phyloP scores from a whole-genome alignment of 2,329 filamentous ascomycete genomes.

The Calcarisporium arbuscula region DNA sequence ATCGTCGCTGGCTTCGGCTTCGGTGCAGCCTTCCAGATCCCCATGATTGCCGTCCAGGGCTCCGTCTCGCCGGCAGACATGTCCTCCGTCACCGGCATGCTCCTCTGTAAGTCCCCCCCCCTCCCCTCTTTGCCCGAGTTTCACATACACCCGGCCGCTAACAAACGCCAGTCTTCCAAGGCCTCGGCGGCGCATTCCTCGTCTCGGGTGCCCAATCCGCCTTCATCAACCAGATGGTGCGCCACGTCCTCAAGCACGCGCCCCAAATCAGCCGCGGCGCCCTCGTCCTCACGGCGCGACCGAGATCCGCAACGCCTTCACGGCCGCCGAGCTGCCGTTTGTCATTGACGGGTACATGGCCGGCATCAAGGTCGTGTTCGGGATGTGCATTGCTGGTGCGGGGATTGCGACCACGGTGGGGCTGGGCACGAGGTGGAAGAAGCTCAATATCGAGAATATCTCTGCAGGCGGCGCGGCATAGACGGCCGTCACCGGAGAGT shows the following conservation, averaged over 20 bases:
- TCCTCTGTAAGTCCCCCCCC: slow-evolving; percentile 30
- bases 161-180: slow-evolving; percentile 35
- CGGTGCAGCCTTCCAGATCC: slow-evolving; percentile 40
- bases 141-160: slow-evolving; percentile 4
- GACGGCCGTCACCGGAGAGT: neutral
- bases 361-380: slow-evolving; percentile 57
- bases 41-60: slow-evolving; percentile 43
- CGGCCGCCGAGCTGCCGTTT: slow-evolving; percentile 37
- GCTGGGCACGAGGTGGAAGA: slow-evolving; percentile 30
- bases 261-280: slow-evolving; percentile 28
- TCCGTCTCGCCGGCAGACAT: slow-evolving; percentile 35
- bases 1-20: slow-evolving; percentile 42
- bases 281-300: slow-evolving; percentile 44
- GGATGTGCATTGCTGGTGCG: slow-evolving; percentile 45
- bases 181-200: slow-evolving; percentile 43
- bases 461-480: slow-evolving; percentile 23
- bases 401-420: slow-evolving; percentile 31
- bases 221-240: slow-evolving; percentile 39
- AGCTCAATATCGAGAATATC: slow-evolving; percentile 24
- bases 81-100: slow-evolving; percentile 39
- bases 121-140: neutral
- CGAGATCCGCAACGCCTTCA: slow-evolving; percentile 47
- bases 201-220: slow-evolving; percentile 41
- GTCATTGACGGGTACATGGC: slow-evolving; percentile 58
- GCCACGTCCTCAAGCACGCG: slow-evolving; percentile 23